phyloP scores from a whole-genome alignment of 2,329 filamentous ascomycete genomes.

The Penicillium brasilianum region DNA sequence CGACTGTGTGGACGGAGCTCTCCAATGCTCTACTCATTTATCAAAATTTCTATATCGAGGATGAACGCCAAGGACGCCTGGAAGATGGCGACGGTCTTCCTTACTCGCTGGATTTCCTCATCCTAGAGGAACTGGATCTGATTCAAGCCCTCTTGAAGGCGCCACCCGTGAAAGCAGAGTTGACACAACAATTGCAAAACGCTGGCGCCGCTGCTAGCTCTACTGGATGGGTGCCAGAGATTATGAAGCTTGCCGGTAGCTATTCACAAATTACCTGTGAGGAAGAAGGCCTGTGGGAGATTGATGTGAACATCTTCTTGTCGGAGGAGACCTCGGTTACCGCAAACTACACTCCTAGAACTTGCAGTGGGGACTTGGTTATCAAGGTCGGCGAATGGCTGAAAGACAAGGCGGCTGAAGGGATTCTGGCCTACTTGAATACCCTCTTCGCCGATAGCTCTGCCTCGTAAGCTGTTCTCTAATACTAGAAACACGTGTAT shows the following conservation, averaged over 20 bases:
- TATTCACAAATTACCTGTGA: conserved; percentile 91
- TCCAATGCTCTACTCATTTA: conserved; percentile 73
- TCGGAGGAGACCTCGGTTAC: conserved; percentile 94
- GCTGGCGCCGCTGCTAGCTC: conserved; percentile 63
- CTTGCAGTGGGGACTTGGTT: conserved; percentile 86
- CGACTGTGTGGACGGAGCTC: conserved; percentile 87
- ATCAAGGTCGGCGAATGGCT: conserved; percentile 95
- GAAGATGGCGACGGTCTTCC: conserved; percentile 91
- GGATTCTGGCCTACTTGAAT: conserved; percentile 76
- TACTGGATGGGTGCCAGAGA: conserved; percentile 81
- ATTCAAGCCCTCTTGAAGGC: conserved; percentile 89
- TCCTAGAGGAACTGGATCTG: conserved; percentile 93
- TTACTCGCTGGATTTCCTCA: conserved; percentile 90
- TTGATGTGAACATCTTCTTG: conserved; percentile 93
- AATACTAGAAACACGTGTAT: background rate
- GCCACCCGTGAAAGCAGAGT: conserved; percentile 82
- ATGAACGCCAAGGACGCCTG: conserved; percentile 82
- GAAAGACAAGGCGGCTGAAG: conserved; percentile 74
- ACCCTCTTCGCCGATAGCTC: conserved; percentile 65
- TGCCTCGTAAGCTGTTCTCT: conserved; percentile 38
- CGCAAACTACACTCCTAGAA: conserved; percentile 93
- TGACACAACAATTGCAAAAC: conserved; percentile 76
- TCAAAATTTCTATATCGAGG: conserved; percentile 81
- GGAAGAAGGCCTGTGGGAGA: conserved; percentile 94
- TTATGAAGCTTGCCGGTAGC: conserved; percentile 81